These are phyloP conservation scores for Ilex asprella DNA, from an alignment of 257 asterid species.

Conservation along the genomic window DNA sequence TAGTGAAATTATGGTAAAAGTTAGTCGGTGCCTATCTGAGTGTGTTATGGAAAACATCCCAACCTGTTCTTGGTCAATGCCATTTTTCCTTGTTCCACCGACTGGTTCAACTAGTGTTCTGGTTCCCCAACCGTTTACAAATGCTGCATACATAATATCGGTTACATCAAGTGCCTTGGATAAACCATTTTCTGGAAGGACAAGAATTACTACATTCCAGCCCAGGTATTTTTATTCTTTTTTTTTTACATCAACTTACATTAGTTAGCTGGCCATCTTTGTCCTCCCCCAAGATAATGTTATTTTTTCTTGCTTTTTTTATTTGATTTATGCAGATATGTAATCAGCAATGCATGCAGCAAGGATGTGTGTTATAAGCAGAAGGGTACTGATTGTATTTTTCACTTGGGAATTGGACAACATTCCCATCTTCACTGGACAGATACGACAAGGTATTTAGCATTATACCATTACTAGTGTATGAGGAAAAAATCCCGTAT, in stretches of 20 bases:
- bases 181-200: conserved; percentile 83
- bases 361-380: conserved; percentile 80
- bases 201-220: conserved; percentile 81
- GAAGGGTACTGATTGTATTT: conserved; percentile 74
- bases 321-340: conserved; percentile 49
- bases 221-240: conserved; percentile 50
- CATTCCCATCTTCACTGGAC: conserved; percentile 85
- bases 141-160: conserved; percentile 67
- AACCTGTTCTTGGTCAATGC: conserved; percentile 65
- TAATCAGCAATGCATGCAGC: conserved; percentile 88
- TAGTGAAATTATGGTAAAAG: conserved; percentile 61
- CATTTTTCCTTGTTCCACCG: conserved; percentile 83
- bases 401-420: conserved; percentile 54
- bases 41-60: conserved; percentile 37
- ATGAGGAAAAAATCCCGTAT: no score
- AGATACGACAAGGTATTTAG: conserved; percentile 65
- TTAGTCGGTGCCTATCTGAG: conserved; percentile 50
- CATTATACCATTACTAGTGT: not conserved
- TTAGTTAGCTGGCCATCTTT: no score
- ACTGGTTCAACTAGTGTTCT: conserved; percentile 78
- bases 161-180: conserved; percentile 61
- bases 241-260: no score
- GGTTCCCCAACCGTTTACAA: conserved; percentile 67
- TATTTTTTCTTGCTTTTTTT: not conserved
- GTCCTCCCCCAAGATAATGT: no score